These are phyloP conservation scores for Ustilago trichophora DNA, from an alignment of 1,284 basidiomycete species.

Conservation along the genomic window DNA sequence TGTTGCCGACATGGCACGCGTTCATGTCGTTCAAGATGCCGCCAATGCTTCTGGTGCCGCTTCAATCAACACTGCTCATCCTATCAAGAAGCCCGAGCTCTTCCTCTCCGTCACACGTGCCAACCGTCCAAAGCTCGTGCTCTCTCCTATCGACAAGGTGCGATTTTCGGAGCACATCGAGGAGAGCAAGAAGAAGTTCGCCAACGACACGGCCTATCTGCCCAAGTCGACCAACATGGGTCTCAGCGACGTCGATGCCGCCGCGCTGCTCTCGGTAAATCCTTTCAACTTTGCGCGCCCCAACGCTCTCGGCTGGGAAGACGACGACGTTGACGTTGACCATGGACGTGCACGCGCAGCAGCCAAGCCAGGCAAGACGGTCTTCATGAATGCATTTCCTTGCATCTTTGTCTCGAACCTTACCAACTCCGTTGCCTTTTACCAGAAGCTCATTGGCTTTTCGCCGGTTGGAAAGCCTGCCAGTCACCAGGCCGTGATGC, in stretches of 20 bases:
- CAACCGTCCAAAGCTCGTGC: conserved; percentile 21
- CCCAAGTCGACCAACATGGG: conserved; percentile 53
- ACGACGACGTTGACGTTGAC: conserved; percentile 46
- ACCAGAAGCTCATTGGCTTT: conserved; percentile 45
- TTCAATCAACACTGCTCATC: conserved; percentile 6
- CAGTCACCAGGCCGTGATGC: conserved; percentile 34
- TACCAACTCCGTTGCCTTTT: conserved; percentile 36
- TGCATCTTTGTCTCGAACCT: conserved; percentile 43
- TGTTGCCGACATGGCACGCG: conserved; percentile 6
- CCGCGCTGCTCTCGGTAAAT: conserved; percentile 38
- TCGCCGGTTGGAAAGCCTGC: conserved; percentile 40
- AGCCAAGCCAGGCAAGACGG: conserved; percentile 16
- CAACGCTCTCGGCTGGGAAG: conserved; percentile 31
- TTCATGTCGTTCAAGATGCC: conserved; percentile 10
- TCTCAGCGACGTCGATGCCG: conserved; percentile 39
- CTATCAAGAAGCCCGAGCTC: conserved; percentile 16
- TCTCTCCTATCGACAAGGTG: conserved; percentile 25
- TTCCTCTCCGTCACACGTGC: conserved; percentile 21
- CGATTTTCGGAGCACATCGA: conserved; percentile 31
- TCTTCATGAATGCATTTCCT: conserved; percentile 38
- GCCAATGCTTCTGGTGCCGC: conserved; percentile 2
- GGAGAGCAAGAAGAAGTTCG: conserved; percentile 39
- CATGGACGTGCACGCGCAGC: conserved; percentile 8
- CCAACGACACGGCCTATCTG: conserved; percentile 37
- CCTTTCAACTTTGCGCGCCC: conserved; percentile 33